These are phyloP conservation scores for Acacia confusa DNA, from an alignment of 306 rosid genomes.

Conservation along the genomic window DNA sequence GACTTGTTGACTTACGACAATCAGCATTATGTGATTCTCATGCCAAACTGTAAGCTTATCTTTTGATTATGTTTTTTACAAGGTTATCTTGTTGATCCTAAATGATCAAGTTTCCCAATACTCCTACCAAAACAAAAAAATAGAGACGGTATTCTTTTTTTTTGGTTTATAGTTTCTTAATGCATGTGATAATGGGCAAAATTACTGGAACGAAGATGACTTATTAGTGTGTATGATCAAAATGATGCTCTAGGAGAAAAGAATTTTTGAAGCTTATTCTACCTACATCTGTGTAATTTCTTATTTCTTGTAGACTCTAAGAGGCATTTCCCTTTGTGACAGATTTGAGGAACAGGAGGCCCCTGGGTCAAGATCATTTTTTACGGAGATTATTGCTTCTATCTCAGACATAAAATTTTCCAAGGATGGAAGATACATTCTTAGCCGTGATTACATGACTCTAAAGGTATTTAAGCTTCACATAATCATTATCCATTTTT, in stretches of 20 bases:
- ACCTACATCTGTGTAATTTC: conserved; percentile 14
- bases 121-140: conserved; percentile 2
- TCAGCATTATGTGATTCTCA: conserved; percentile 97
- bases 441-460: conserved; percentile 98
- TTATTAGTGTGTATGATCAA: conserved; percentile 17
- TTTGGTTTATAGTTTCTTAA: conserved; percentile 2
- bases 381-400: conserved; percentile 98
- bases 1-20: conserved; percentile 94
- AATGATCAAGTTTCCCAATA: neutral
- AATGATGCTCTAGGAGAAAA: conserved; percentile 21
- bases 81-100: conserved; percentile 15
- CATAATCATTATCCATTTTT: neutral
- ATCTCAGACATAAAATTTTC: conserved; percentile 94
- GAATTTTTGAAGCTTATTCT: conserved; percentile 23
- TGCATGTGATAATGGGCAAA: conserved; percentile 4
- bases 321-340: conserved; percentile 35
- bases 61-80: neutral
- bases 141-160: neutral
- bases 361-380: conserved; percentile 91
- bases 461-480: conserved; percentile 66
- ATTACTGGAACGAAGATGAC: neutral
- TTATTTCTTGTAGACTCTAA: conserved; percentile 23
- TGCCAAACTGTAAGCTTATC: conserved; percentile 72
- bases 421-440: conserved; percentile 89
- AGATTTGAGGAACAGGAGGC: conserved; percentile 98